Percentiles rank a stretch among this genome's conserved stretches.
Evolutionary conservation across 2,329 filamentous ascomycete genomes (phyloP).

Genomic region (Microcyclospora pomicola): DNA sequence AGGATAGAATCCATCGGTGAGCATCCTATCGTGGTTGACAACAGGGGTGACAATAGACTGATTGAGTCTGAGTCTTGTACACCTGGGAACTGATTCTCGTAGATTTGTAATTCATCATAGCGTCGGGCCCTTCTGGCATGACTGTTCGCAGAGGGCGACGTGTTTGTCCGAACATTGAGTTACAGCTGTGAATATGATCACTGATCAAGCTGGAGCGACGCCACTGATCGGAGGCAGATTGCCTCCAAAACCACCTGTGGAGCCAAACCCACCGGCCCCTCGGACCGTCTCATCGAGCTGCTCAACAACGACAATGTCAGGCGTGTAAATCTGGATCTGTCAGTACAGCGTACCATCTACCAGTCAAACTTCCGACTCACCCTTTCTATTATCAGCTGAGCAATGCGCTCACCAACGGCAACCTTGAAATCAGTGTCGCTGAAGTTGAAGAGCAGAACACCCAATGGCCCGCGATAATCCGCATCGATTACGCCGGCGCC

Average conservation of each 20-base stretch:
- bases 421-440: slow-evolving; percentile 67
- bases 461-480: slow-evolving; percentile 88
- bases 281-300: slow-evolving; percentile 81
- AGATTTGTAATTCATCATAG: no score
- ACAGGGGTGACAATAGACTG: no score
- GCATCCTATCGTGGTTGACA: no score
- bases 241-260: slow-evolving; percentile 50
- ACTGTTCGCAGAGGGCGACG: no score
- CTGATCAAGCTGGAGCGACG: slow-evolving; percentile 1
- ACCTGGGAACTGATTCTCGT: no score
- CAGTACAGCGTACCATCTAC: slow-evolving; percentile 2
- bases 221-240: slow-evolving; percentile 17
- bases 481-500: slow-evolving; percentile 96
- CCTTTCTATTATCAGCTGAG: slow-evolving; percentile 85
- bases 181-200: no score
- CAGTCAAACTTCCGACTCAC: slow-evolving; percentile 24
- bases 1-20: no score
- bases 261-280: slow-evolving; percentile 82
- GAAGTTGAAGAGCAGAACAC: slow-evolving; percentile 91
- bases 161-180: no score
- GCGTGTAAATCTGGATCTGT: slow-evolving; percentile 59
- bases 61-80: no score
- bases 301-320: slow-evolving; percentile 77
- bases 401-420: slow-evolving; percentile 76
- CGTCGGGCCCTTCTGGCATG: no score